Base-by-base conservation (phyloP, 345 rosid species). In the Sonneratia alba region DNA sequence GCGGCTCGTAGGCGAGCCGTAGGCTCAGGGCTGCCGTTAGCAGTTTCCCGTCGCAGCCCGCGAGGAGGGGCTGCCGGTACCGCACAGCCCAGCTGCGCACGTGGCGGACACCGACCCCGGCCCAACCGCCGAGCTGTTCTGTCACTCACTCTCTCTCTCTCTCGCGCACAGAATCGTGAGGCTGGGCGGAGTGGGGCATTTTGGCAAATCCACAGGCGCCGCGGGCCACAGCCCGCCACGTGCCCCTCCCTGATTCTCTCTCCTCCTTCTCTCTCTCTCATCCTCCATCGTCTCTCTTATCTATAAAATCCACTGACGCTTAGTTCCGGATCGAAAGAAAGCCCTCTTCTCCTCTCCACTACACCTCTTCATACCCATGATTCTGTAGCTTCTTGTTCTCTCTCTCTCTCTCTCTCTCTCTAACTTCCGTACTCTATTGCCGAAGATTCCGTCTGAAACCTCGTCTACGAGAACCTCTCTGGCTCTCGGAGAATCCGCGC, bases 81-180 rank as follows among this genome's bases (percentile, higher is more conserved):
- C 15, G 51, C 13, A 47, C 56, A 62, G 65, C 53, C 22, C 76
- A 74, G 1, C 21, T 9, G 69, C 64, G 32, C 70, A 84, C 82
- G 88, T 84, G 90, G 83, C 84, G 38, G 7, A 6, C 15, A 47
- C 51, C 19, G 19, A 2, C 36, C 19, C 38, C 37, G 66, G 66
- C 7, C 66, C 66, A 19, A 62, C 66, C 8, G 45, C 45, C 45
- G 10, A 42, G 45, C 45, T 42, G 27, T 71, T 27, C 43, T 73
- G 71, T 76, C 77, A 71, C 83, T 79, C 77, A 70, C 55, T 62
- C 68, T 64, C 14, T 40, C 14, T 40, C 32, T 27, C 32, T 27
- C 32, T 0, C 32, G 32, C 32, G 32, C 32, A 27, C 5, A 40
- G 1, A 40, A 40, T 40, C 7, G 43, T 8, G 43, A 40, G 59